Conservation (phyloP, 106 monocot species). For the Ottelia alismoides region DNA sequence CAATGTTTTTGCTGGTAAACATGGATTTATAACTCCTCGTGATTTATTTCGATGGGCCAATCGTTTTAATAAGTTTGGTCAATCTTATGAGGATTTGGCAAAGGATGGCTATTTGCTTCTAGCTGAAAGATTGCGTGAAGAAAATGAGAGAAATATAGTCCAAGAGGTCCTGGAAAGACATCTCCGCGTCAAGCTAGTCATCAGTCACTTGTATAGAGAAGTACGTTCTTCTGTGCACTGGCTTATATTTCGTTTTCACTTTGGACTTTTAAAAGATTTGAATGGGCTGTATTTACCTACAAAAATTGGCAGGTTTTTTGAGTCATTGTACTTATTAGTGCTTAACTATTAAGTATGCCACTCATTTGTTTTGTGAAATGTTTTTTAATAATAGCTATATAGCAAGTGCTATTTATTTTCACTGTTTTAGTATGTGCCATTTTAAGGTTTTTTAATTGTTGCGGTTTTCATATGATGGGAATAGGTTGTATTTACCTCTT, state of each 20-base stretch:
- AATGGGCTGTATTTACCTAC: too few relatives aligned
- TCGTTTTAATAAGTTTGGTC: conserved; percentile 56
- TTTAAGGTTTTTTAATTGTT: too few relatives aligned
- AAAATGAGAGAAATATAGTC: conserved; percentile 74
- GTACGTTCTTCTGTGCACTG: background rate
- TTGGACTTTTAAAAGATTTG: too few relatives aligned
- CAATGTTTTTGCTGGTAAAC: conserved; percentile 96
- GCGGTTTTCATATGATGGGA: too few relatives aligned
- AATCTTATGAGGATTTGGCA: conserved; percentile 65
- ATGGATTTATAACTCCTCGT: conserved; percentile 91
- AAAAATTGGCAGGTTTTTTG: too few relatives aligned
- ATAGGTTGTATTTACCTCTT: too few relatives aligned
- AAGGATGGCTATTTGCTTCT: conserved; percentile 93
- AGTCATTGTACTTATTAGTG: too few relatives aligned
- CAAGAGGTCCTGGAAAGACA: conserved; percentile 35
- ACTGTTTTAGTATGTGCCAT: too few relatives aligned
- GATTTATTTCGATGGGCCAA: conserved; percentile 95
- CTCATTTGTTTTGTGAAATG: too few relatives aligned
- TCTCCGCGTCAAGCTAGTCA: conserved; percentile 38
- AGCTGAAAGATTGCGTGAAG: conserved; percentile 87
- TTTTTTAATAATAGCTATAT: too few relatives aligned
- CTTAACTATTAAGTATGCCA: too few relatives aligned
- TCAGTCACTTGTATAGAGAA: conserved; percentile 33
- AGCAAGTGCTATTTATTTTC: too few relatives aligned
- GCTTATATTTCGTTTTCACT: conserved; percentile 1